A percentile compares a stretch with the other conserved stretches of the same genome.
Evolutionary conservation across 805 yeast genomes (phyloP).

Genomic region (Wickerhamiella siamensis): DNA sequence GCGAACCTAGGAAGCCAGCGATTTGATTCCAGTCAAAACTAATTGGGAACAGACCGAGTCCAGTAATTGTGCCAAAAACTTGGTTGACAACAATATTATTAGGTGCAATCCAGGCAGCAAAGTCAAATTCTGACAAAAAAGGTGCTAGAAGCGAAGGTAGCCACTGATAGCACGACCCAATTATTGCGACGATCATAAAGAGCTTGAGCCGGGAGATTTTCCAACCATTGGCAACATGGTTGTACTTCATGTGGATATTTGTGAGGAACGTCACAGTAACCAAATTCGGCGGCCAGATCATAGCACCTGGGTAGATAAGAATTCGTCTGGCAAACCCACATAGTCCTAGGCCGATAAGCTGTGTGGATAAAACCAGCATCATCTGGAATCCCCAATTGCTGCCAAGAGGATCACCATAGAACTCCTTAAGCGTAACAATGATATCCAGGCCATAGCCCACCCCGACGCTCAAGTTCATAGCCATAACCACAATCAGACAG

Average conservation of each 20-base stretch:
- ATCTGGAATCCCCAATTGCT: constrained; percentile 37
- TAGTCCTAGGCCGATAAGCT: constrained; percentile 50
- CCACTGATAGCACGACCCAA: constrained; percentile 40
- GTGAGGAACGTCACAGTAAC: constrained; percentile 45
- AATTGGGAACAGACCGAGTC: constrained; percentile 52
- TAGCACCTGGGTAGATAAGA: constrained; percentile 48
- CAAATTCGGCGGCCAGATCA: constrained; percentile 58
- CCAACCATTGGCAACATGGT: constrained; percentile 48
- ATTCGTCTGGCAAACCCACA: constrained; percentile 50
- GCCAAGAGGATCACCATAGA: constrained; percentile 30
- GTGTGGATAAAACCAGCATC: constrained; percentile 39
- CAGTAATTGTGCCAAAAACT: constrained; percentile 49
- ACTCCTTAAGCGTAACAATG: constrained; percentile 36
- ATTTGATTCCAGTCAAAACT: constrained; percentile 61
- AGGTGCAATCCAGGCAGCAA: constrained; percentile 52
- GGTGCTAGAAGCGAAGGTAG: constrained; percentile 46
- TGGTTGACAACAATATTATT: constrained; percentile 45
- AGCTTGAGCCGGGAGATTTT: constrained; percentile 36
- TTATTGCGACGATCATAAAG: constrained; percentile 30
- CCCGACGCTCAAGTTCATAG: constrained; percentile 30
- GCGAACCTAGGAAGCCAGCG: constrained; percentile 42
- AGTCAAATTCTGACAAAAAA: constrained; percentile 42
- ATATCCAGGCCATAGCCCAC: constrained; percentile 47
- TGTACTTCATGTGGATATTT: constrained; percentile 35
- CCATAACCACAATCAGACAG: constrained; percentile 40